Evolutionary conservation across 1,139 yeast species (phyloP).

Genomic region (Lodderomyces margitis): DNA sequence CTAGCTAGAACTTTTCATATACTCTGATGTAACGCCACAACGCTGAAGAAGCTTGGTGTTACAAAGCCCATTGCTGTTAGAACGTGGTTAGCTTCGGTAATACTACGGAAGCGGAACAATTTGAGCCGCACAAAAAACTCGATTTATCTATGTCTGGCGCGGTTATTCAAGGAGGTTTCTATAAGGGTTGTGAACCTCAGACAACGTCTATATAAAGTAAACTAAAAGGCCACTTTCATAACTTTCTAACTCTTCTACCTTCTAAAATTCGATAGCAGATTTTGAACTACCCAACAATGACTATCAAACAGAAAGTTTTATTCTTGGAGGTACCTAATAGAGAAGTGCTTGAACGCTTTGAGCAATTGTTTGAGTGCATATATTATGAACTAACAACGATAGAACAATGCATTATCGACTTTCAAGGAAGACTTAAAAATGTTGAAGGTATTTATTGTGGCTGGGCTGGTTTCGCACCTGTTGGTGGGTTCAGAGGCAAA

Average conservation of each 20-base stretch:
- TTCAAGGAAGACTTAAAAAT: conserved; percentile 32
- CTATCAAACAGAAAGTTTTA: conserved; percentile 35
- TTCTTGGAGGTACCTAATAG: conserved; percentile 43
- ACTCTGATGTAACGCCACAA: no score
- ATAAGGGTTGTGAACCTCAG: no score
- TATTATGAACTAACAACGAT: conserved; percentile 40
- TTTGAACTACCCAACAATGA: conserved; percentile 15
- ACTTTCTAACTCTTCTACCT: no score
- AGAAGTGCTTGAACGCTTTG: conserved; percentile 23
- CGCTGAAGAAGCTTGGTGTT: background rate
- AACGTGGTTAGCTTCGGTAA: background rate
- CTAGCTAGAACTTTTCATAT: no score
- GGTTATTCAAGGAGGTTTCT: background rate
- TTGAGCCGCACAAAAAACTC: conserved; percentile 7
- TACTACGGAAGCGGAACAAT: background rate
- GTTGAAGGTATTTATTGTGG: conserved; percentile 63
- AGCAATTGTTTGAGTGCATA: conserved; percentile 42
- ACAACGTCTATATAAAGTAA: no score
- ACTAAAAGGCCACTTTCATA: no score
- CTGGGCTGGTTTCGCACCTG: conserved; percentile 52
- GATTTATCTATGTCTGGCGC: background rate
- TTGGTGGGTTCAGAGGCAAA: conserved; percentile 51
- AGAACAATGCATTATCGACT: conserved; percentile 40
- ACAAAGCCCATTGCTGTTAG: no score
- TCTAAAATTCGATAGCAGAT: no score